A percentile compares a stretch with the other conserved stretches of the same genome.
These are phyloP conservation scores for Punica granatum DNA, from an alignment of 345 rosid genomes.

Conservation along the genomic window DNA sequence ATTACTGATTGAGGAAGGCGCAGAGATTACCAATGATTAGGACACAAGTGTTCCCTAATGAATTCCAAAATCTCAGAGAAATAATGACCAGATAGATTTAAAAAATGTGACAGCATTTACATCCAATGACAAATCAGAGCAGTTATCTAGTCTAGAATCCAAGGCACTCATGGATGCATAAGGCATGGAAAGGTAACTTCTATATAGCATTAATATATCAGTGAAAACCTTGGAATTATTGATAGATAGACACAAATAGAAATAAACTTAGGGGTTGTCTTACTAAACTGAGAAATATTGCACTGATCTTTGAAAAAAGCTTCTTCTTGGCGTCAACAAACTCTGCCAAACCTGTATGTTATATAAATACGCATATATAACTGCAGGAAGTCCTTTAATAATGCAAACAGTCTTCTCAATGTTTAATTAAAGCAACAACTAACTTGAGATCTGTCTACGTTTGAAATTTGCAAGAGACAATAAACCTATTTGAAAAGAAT, in stretches of 20 bases:
- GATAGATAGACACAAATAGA: not conserved
- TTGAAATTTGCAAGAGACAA: not conserved
- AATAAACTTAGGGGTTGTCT: constrained; percentile 7
- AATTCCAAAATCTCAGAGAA: not conserved
- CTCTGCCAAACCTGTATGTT: constrained; percentile 47
- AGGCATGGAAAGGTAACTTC: not conserved
- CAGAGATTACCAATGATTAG: not conserved
- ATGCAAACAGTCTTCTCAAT: not conserved
- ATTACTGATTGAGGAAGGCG: not conserved
- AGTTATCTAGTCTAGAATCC: not conserved
- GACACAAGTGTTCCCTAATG: not conserved
- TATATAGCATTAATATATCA: not conserved
- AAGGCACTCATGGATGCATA: not conserved
- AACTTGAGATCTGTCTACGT: not conserved
- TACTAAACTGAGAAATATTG: constrained; percentile 72
- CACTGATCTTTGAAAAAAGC: constrained; percentile 53
- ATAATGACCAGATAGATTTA: too few relatives aligned
- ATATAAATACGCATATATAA: not conserved
- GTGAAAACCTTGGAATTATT: not conserved
- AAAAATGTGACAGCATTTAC: not conserved
- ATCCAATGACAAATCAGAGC: not conserved
- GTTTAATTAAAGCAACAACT: not conserved
- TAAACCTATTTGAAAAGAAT: not conserved
- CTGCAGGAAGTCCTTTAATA: not conserved
- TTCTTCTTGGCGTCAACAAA: constrained; percentile 68